Conservation (phyloP, 768 basidiomycete species). For the Russula griseocarnosa region DNA sequence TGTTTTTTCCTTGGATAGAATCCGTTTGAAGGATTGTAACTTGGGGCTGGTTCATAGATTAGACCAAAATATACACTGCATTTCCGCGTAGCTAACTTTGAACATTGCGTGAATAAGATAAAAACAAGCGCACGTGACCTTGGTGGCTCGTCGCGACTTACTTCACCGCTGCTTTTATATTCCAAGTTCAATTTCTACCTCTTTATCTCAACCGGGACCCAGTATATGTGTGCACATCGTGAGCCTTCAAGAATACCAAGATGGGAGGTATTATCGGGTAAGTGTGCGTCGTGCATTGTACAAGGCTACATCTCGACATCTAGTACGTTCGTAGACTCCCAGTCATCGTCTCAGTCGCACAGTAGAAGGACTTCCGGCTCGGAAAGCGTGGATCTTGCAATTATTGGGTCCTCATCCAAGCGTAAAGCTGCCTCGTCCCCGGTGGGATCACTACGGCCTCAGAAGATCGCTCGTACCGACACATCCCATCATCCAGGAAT, state of each 20-base stretch:
- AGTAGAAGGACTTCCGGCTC: neutral
- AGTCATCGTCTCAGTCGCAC: constrained; percentile 1
- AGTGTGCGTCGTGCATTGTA: neutral
- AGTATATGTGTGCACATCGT: constrained; percentile 13
- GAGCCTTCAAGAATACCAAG: constrained; percentile 1
- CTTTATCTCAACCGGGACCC: neutral
- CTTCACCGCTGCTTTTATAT: neutral
- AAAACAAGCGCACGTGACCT: neutral
- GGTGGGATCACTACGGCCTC: neutral
- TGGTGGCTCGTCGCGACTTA: neutral
- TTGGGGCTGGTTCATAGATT: constrained; percentile 5
- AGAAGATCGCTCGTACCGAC: constrained; percentile 16
- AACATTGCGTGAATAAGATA: neutral
- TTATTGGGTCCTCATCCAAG: neutral
- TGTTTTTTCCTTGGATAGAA: constrained; percentile 13
- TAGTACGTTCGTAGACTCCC: constrained; percentile 10
- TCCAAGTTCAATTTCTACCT: neutral
- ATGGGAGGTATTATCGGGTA: constrained; percentile 14
- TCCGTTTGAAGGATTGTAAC: constrained; percentile 24
- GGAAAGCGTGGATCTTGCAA: neutral
- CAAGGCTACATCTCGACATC: neutral
- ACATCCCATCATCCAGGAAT: constrained; percentile 5
- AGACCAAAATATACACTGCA: constrained; percentile 10
- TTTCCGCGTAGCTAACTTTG: neutral
- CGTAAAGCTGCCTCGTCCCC: constrained; percentile 14